phyloP scores from a whole-genome alignment of 23 red algal genomes.

The Gracilaria vermiculophylla region DNA sequence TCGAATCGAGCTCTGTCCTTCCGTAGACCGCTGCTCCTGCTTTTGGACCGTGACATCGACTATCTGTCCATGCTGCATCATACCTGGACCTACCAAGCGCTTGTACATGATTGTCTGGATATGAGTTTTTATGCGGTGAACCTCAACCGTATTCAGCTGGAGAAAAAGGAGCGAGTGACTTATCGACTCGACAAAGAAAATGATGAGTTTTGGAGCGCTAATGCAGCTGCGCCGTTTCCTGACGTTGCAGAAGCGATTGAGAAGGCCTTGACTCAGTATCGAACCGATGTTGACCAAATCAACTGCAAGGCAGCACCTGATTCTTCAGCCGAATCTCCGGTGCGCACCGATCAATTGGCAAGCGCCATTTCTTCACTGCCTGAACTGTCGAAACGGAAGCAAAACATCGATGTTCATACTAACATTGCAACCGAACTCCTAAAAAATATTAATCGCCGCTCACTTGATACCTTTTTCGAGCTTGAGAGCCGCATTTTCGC shows the following conservation, averaged over 20 bases:
- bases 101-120: conserved; percentile 87
- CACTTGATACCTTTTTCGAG: conserved; percentile 91
- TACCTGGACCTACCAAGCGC: conserved; percentile 94
- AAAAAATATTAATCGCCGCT: conserved; percentile 81
- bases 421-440: conserved; percentile 93
- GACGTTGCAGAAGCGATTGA: conserved; percentile 90
- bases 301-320: conserved; percentile 57
- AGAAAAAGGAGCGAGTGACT: not conserved
- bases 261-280: conserved; percentile 70
- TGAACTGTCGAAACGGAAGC: conserved; percentile 68
- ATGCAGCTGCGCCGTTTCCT: conserved; percentile 87
- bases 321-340: not conserved
- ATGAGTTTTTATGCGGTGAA: conserved; percentile 73
- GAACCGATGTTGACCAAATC: conserved; percentile 76
- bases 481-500: conserved; percentile 80
- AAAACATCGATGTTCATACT: conserved; percentile 89
- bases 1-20: conserved; percentile 37
- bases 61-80: conserved; percentile 90
- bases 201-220: conserved; percentile 79
- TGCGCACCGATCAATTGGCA: conserved; percentile 55
- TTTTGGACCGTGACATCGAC: conserved; percentile 73
- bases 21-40: conserved; percentile 62
- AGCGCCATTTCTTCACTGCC: conserved; percentile 77
- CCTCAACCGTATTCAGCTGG: not conserved
- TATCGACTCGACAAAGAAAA: conserved; percentile 75